Conservation (phyloP, 2,329 filamentous ascomycete species). For the Fonsecaea pedrosoi region DNA sequence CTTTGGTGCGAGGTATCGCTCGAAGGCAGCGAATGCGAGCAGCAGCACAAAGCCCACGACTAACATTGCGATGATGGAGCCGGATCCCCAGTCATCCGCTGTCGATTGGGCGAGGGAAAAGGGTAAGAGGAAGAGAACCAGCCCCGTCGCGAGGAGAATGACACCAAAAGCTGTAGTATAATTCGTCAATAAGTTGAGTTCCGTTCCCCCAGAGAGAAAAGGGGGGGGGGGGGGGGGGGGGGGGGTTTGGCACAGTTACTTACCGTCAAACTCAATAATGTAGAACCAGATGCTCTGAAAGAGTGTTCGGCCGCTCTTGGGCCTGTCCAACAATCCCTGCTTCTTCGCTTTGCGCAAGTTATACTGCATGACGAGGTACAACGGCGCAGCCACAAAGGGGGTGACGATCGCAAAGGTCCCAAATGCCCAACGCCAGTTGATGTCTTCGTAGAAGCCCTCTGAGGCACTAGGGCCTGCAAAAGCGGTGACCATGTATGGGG, state of each 20-base stretch:
- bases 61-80: constrained; percentile 61
- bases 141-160: no score
- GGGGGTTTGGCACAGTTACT: background rate
- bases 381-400: constrained; percentile 66
- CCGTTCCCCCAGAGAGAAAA: background rate
- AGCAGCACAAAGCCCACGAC: constrained; percentile 65
- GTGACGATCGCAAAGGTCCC: constrained; percentile 70
- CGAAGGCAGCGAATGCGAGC: background rate
- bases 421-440: constrained; percentile 71
- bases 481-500: constrained; percentile 70
- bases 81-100: constrained; percentile 56
- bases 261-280: background rate
- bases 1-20: constrained; percentile 5
- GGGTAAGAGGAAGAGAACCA: constrained; percentile 52
- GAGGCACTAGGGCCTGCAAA: constrained; percentile 67
- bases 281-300: no score
- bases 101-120: constrained; percentile 64
- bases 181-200: background rate
- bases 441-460: constrained; percentile 58
- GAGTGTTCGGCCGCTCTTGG: no score
- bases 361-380: constrained; percentile 63
- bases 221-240: no score
- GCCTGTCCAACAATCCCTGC: no score
- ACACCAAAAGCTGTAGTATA: no score
- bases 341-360: constrained; percentile 67